Evolutionary conservation across 768 basidiomycete species (phyloP).

Genomic region (Austroboletus eburneus): DNA sequence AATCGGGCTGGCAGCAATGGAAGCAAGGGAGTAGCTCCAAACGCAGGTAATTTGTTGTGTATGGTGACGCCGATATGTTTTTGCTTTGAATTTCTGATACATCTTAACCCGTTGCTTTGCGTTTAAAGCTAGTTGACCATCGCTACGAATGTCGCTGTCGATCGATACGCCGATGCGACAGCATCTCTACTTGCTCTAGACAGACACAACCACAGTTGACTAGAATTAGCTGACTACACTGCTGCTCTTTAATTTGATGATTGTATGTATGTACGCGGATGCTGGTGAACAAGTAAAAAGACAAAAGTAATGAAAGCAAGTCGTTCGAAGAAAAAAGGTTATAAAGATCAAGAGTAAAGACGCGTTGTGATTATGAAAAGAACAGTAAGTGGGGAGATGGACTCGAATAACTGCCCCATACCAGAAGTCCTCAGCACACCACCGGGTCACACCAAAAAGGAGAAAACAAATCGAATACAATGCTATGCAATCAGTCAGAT

Average conservation of each 20-base stretch:
- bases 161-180: slow-evolving; percentile 10
- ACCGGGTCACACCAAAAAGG: slow-evolving; percentile 8
- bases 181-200: slow-evolving; percentile 20
- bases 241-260: slow-evolving; percentile 40
- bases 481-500: slow-evolving; percentile 54
- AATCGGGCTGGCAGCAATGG: slow-evolving; percentile 58
- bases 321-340: slow-evolving; percentile 26
- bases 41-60: slow-evolving; percentile 15
- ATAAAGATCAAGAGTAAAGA: slow-evolving; percentile 37
- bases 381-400: slow-evolving; percentile 23
- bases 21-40: slow-evolving; percentile 20
- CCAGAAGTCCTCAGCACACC: slow-evolving; percentile 24
- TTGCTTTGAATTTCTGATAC: no score
- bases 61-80: background rate
- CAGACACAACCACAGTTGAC: slow-evolving; percentile 22
- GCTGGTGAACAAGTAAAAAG: slow-evolving; percentile 23
- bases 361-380: slow-evolving; percentile 20
- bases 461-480: slow-evolving; percentile 13
- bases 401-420: slow-evolving; percentile 11
- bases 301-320: slow-evolving; percentile 24
- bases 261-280: slow-evolving; percentile 38
- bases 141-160: slow-evolving; percentile 9
- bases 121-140: slow-evolving; percentile 8
- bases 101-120: background rate
- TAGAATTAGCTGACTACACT: slow-evolving; percentile 50